A percentile compares a stretch with the other conserved stretches of the same genome.
Evolutionary conservation across 805 yeast genomes (phyloP).

Genomic region (Isabelozyma pseudorhagii): DNA sequence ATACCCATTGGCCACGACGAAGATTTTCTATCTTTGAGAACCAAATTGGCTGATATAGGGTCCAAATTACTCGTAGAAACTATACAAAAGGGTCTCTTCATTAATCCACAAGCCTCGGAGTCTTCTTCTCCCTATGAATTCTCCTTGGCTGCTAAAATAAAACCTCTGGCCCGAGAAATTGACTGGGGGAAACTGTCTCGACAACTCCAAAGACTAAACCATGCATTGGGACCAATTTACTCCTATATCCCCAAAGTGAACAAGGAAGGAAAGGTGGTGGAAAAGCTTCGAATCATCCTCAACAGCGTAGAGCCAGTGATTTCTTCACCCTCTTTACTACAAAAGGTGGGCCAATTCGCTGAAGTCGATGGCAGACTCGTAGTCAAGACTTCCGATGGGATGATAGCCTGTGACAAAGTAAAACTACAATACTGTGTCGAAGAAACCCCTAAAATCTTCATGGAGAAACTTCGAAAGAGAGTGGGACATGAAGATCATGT

Average conservation of each 20-base stretch:
- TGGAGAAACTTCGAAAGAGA: slow-evolving; percentile 43
- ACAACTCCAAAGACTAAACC: slow-evolving; percentile 39
- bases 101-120: slow-evolving; percentile 10
- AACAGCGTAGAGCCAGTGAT: slow-evolving; percentile 26
- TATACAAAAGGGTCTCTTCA: slow-evolving; percentile 29
- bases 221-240: slow-evolving; percentile 56
- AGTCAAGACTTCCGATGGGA: slow-evolving; percentile 45
- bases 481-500: slow-evolving; percentile 24
- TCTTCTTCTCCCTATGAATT: slow-evolving; percentile 23
- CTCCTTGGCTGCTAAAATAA: slow-evolving; percentile 60
- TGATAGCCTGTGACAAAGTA: slow-evolving; percentile 30
- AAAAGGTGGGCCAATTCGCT: slow-evolving; percentile 20
- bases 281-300: slow-evolving; percentile 43
- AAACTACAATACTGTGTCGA: slow-evolving; percentile 55
- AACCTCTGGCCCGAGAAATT: slow-evolving; percentile 38
- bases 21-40: slow-evolving; percentile 43
- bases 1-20: slow-evolving; percentile 41
- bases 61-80: slow-evolving; percentile 53
- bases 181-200: slow-evolving; percentile 45
- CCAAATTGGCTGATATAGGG: slow-evolving; percentile 57
- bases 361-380: slow-evolving; percentile 21
- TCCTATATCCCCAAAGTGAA: slow-evolving; percentile 28
- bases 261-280: not conserved
- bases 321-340: not conserved
- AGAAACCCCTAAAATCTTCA: slow-evolving; percentile 47